phyloP scores from a whole-genome alignment of 1,284 basidiomycete genomes.

The Fomes fomentarius region DNA sequence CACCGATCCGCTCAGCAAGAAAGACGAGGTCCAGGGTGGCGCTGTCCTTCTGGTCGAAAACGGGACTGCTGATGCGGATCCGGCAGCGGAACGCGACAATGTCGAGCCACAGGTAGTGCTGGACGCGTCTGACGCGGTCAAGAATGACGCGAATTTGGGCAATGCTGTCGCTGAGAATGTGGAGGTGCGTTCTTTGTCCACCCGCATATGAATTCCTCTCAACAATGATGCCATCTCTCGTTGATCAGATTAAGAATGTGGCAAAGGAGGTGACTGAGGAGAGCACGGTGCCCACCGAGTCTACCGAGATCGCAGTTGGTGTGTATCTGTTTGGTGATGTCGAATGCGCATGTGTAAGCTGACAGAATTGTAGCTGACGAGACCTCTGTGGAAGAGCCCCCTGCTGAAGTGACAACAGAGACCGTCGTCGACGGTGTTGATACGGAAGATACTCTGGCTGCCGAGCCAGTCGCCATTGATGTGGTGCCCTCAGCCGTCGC shows the following conservation, averaged over 20 bases:
- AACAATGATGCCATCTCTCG: too few relatives aligned
- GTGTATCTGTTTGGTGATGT: too few relatives aligned
- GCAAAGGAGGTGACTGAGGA: not conserved
- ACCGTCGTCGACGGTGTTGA: not conserved
- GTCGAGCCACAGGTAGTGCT: not conserved
- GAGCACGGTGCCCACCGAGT: not conserved
- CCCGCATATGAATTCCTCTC: too few relatives aligned
- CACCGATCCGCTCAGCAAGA: conserved; percentile 9
- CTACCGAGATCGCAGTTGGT: conserved; percentile 6
- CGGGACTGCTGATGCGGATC: not conserved
- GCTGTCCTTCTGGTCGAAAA: conserved; percentile 4
- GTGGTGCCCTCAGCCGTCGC: not conserved
- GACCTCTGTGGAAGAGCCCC: not conserved
- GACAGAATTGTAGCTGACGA: not conserved
- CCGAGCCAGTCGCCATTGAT: not conserved
- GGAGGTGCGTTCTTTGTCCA: not conserved
- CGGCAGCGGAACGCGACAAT: conserved; percentile 6
- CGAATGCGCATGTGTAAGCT: not conserved
- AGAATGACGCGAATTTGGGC: conserved; percentile 3
- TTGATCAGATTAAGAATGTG: not conserved
- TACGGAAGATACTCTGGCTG: not conserved
- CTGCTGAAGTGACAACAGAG: not conserved
- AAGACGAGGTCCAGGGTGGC: conserved; percentile 9
- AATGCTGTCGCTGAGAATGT: not conserved
- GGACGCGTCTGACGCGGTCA: not conserved